These are phyloP conservation scores for Simplicillium sp. DNA, from an alignment of 2,329 filamentous ascomycete genomes.

Conservation along the genomic window DNA sequence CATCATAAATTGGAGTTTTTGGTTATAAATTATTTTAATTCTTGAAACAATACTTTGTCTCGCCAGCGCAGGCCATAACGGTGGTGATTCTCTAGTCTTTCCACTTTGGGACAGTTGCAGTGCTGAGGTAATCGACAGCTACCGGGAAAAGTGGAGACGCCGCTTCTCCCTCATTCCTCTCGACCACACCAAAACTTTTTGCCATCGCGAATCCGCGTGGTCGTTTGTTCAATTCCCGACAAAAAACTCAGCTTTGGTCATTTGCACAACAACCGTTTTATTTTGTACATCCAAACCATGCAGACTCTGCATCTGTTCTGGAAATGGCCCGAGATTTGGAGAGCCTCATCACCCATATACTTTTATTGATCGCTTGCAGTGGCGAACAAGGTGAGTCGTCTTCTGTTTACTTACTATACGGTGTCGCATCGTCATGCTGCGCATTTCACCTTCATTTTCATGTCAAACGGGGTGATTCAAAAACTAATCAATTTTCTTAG, in stretches of 20 bases:
- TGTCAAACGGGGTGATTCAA: conserved; percentile 1
- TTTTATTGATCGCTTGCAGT: conserved; percentile 26
- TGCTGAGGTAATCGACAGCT: no score
- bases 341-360: conserved; percentile 24
- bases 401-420: not conserved
- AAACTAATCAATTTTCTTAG: conserved; percentile 11
- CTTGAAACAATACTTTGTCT: no score
- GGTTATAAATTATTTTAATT: no score
- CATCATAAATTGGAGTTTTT: no score
- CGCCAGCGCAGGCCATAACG: no score
- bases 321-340: conserved; percentile 28
- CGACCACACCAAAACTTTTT: conserved; percentile 1
- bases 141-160: no score
- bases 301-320: not conserved
- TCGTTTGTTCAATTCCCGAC: conserved; percentile 6
- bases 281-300: conserved; percentile 3
- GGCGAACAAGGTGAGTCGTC: conserved; percentile 25
- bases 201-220: conserved; percentile 1
- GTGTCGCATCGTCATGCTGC: no score
- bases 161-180: no score
- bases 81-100: conserved; percentile 4
- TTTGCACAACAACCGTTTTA: not conserved
- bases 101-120: conserved; percentile 1
- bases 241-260: not conserved
- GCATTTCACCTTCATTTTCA: conserved; percentile 1